Evolutionary conservation across 2,329 filamentous ascomycete genomes (phyloP).

Genomic region (Ploettnerulaceae sp.): DNA sequence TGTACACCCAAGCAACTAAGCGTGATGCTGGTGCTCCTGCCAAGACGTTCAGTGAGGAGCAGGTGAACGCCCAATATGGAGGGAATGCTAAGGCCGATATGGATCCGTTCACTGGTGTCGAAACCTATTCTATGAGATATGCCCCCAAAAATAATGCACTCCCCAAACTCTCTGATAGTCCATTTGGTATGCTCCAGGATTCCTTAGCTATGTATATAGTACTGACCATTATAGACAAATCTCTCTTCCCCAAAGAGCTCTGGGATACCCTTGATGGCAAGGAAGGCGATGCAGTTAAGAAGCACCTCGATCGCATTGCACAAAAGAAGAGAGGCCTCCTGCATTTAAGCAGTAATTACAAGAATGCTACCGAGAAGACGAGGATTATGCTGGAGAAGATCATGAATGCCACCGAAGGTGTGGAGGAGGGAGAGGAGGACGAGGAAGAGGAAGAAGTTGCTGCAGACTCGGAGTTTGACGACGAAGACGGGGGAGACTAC

Average conservation of each 20-base stretch:
- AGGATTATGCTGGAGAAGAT: conserved; percentile 30
- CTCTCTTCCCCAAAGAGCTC: conserved; percentile 55
- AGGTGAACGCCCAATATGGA: conserved; percentile 34
- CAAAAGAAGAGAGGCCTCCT: conserved; percentile 32
- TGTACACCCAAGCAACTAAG: conserved; percentile 41
- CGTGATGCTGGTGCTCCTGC: conserved; percentile 34
- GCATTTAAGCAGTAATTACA: conserved; percentile 6
- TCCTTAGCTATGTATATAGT: too few species aligned
- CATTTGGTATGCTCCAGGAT: conserved; percentile 44
- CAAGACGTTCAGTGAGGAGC: conserved; percentile 40
- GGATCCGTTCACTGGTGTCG: conserved; percentile 58
- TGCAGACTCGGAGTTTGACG: conserved; percentile 54
- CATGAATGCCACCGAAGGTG: conserved; percentile 36
- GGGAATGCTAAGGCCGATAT: conserved; percentile 40
- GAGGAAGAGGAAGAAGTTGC: conserved; percentile 33
- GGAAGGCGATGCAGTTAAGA: conserved; percentile 23
- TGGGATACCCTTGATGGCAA: conserved; percentile 47
- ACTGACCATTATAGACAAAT: conserved; percentile 46
- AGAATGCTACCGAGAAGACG: conserved; percentile 32
- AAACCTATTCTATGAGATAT: conserved; percentile 55
- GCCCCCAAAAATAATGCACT: conserved; percentile 50
- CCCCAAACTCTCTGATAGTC: conserved; percentile 48
- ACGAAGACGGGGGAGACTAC: conserved; percentile 57
- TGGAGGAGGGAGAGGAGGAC: conserved; percentile 38
- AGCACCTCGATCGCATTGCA: conserved; percentile 28